phyloP scores from a whole-genome alignment of 2,329 filamentous ascomycete species.

The Oidium heveae region DNA sequence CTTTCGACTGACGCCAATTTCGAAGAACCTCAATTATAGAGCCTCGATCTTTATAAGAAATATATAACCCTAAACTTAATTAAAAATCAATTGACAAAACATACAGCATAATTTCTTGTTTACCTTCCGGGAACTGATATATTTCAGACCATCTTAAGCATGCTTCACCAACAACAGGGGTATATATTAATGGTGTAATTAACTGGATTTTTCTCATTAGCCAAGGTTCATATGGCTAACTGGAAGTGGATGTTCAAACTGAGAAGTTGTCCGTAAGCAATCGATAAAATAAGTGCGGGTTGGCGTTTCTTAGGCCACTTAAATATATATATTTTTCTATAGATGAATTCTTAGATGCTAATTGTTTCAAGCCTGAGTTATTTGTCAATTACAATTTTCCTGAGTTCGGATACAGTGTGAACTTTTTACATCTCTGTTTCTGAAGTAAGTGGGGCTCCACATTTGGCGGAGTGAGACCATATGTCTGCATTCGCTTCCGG shows the following conservation, averaged over 20 bases:
- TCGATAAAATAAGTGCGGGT: constrained; percentile 12
- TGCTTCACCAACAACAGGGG: constrained; percentile 41
- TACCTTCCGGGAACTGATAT: constrained; percentile 43
- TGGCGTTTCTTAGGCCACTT: constrained; percentile 10
- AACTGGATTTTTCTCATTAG: not conserved
- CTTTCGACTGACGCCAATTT: constrained; percentile 43
- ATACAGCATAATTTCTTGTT: no score
- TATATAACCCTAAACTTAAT: constrained; percentile 25
- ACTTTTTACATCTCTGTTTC: constrained; percentile 9
- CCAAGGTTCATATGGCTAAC: constrained; percentile 2
- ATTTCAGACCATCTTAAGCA: constrained; percentile 53
- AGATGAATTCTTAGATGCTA: constrained; percentile 9
- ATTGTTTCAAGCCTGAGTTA: constrained; percentile 10
- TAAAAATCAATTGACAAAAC: not conserved
- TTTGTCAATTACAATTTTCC: not conserved
- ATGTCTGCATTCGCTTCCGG: constrained; percentile 7
- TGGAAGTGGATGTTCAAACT: constrained; percentile 3
- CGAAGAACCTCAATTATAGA: constrained; percentile 37
- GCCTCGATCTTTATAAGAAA: constrained; percentile 42
- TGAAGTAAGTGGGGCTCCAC: constrained; percentile 11
- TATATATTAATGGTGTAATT: constrained; percentile 32
- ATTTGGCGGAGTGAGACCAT: constrained; percentile 11
- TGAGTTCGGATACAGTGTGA: not conserved
- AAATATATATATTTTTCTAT: constrained; percentile 14
- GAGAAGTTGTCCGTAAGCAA: constrained; percentile 10